Evolutionary conservation across 2,329 filamentous ascomycete genomes (phyloP).

Genomic region (Pseudogymnoascus sp.): DNA sequence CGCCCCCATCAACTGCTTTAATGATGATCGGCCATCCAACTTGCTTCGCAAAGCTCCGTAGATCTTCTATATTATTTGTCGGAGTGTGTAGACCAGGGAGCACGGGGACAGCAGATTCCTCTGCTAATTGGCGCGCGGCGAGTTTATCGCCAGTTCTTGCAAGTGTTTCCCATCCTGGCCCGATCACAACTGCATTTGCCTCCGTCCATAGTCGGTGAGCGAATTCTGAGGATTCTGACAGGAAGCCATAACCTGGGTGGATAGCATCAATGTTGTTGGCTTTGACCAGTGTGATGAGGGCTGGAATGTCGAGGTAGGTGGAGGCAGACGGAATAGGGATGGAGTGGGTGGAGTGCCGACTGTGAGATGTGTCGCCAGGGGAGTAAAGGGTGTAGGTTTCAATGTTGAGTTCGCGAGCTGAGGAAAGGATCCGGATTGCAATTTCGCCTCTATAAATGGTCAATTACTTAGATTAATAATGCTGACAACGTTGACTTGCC

Average conservation of each 20-base stretch:
- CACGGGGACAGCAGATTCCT: slow-evolving; percentile 56
- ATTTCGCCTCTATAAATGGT: slow-evolving; percentile 49
- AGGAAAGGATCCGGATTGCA: slow-evolving; percentile 50
- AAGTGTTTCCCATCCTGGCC: slow-evolving; percentile 42
- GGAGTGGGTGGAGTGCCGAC: slow-evolving; percentile 37
- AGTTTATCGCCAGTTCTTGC: slow-evolving; percentile 37
- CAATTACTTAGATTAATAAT: not conserved
- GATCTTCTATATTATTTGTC: slow-evolving; percentile 55
- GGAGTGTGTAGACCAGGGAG: slow-evolving; percentile 61
- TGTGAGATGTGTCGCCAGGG: slow-evolving; percentile 46
- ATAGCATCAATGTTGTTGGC: slow-evolving; percentile 52
- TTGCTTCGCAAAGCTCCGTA: slow-evolving; percentile 37
- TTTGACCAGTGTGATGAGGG: slow-evolving; percentile 39
- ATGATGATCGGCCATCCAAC: slow-evolving; percentile 43
- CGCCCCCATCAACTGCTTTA: slow-evolving; percentile 55
- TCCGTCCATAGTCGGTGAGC: slow-evolving; percentile 58
- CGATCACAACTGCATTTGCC: slow-evolving; percentile 61
- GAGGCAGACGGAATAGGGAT: slow-evolving; percentile 43
- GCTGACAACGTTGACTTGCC: slow-evolving; percentile 27
- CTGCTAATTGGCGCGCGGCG: slow-evolving; percentile 55
- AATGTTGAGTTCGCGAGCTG: slow-evolving; percentile 49
- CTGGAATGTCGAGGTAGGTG: slow-evolving; percentile 44
- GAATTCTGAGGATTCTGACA: slow-evolving; percentile 63
- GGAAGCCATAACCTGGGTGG: slow-evolving; percentile 63
- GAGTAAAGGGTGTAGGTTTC: slow-evolving; percentile 50